phyloP scores from a whole-genome alignment of 306 rosid genomes.

The Quercus agrifolia region DNA sequence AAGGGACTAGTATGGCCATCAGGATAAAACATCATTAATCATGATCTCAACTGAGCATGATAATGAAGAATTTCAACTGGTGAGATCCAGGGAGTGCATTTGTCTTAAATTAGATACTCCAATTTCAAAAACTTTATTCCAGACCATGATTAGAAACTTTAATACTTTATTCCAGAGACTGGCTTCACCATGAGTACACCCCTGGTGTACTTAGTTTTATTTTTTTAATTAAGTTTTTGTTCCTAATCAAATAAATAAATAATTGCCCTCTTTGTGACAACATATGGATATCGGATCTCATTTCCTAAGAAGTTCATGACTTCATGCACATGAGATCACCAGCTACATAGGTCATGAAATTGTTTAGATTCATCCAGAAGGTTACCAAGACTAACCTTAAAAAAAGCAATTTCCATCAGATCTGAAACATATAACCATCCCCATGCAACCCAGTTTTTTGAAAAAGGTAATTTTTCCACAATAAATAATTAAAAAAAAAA shows the following conservation, averaged over 20 bases:
- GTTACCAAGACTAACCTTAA: background rate
- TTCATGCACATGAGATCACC: background rate
- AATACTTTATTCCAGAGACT: too few species aligned
- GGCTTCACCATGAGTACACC: too few species aligned
- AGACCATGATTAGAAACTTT: background rate
- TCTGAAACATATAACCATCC: background rate
- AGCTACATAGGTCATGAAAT: background rate
- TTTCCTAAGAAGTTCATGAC: background rate
- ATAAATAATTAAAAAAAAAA: background rate
- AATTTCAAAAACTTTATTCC: background rate
- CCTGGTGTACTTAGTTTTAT: too few species aligned
- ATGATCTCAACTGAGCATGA: too few species aligned
- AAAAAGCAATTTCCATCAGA: background rate
- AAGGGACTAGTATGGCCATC: background rate
- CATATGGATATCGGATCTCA: background rate
- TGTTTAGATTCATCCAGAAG: background rate
- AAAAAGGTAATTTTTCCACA: background rate
- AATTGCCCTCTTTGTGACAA: background rate
- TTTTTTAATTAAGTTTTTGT: too few species aligned
- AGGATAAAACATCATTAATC: background rate
- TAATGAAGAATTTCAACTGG: too few species aligned
- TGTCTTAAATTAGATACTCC: too few species aligned
- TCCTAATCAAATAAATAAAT: too few species aligned
- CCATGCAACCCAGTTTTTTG: background rate
- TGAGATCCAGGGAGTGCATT: too few species aligned